Conservation (phyloP, 371 early-diverging fungal genomes). For the Sanchytrium tribonematis region DNA sequence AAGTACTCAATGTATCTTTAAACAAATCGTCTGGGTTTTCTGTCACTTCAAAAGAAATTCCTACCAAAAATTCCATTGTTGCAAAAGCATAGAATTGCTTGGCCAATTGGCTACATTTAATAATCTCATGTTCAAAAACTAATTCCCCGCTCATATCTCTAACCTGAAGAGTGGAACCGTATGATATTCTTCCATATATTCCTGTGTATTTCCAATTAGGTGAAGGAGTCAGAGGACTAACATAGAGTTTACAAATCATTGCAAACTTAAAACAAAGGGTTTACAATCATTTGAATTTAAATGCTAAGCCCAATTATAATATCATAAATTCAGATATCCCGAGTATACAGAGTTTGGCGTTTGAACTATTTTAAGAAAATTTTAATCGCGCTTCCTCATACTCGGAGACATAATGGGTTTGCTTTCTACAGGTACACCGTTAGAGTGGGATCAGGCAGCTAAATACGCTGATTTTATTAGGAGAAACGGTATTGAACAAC, state of each 20-base stretch:
- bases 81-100: not conserved
- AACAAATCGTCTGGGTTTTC: not conserved
- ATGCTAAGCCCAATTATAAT: too few species aligned
- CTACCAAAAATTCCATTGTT: not conserved
- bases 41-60: not conserved
- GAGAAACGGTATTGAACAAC: slow-evolving; percentile 71
- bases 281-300: too few species aligned
- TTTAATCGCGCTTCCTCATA: too few species aligned
- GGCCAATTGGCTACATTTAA: not conserved
- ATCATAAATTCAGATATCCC: too few species aligned
- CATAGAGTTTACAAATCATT: not conserved
- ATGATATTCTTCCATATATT: not conserved
- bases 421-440: slow-evolving; percentile 73
- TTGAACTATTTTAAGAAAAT: too few species aligned
- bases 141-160: not conserved
- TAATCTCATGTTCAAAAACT: not conserved
- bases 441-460: slow-evolving; percentile 69
- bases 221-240: not conserved
- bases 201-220: not conserved
- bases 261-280: not conserved
- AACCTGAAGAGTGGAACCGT: not conserved
- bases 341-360: too few species aligned
- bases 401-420: slow-evolving; percentile 55
- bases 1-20: not conserved
- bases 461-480: slow-evolving; percentile 60